phyloP scores from a whole-genome alignment of 805 yeast genomes.

The Teunomyces atbi region DNA sequence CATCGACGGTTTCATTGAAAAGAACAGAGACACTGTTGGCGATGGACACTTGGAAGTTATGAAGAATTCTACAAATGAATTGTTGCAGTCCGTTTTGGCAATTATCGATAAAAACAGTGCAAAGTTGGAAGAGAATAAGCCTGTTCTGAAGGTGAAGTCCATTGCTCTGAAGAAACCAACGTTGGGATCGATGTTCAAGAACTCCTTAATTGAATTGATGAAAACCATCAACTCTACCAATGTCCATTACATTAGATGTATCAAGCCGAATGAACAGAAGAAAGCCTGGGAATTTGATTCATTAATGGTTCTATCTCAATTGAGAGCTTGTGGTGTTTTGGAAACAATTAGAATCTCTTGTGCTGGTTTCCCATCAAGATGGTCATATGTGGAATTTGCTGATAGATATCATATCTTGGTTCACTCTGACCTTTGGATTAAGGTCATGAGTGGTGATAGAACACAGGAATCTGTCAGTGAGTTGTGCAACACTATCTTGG shows the following conservation, averaged over 20 bases:
- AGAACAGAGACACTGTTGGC: slow-evolving; percentile 95
- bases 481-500: slow-evolving; percentile 68
- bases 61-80: slow-evolving; percentile 62
- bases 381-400: slow-evolving; percentile 93
- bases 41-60: slow-evolving; percentile 91
- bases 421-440: slow-evolving; percentile 66
- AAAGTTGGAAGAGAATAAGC: slow-evolving; percentile 38
- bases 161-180: slow-evolving; percentile 78
- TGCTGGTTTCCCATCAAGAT: slow-evolving; percentile 96
- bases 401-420: slow-evolving; percentile 82
- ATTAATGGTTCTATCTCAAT: slow-evolving; percentile 89
- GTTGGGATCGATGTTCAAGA: slow-evolving; percentile 89
- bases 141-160: slow-evolving; percentile 24
- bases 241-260: slow-evolving; percentile 95
- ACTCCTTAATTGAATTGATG: slow-evolving; percentile 91
- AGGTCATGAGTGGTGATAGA: slow-evolving; percentile 50
- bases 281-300: slow-evolving; percentile 96
- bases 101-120: slow-evolving; percentile 61
- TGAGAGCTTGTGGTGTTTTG: slow-evolving; percentile 97
- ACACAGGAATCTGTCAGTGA: slow-evolving; percentile 56
- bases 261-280: slow-evolving; percentile 92
- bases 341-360: slow-evolving; percentile 96
- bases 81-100: slow-evolving; percentile 62
- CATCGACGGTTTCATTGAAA: slow-evolving; percentile 92
- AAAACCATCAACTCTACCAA: slow-evolving; percentile 88